phyloP scores from a whole-genome alignment of 805 yeast species.

The Kuraishia capsulata region DNA sequence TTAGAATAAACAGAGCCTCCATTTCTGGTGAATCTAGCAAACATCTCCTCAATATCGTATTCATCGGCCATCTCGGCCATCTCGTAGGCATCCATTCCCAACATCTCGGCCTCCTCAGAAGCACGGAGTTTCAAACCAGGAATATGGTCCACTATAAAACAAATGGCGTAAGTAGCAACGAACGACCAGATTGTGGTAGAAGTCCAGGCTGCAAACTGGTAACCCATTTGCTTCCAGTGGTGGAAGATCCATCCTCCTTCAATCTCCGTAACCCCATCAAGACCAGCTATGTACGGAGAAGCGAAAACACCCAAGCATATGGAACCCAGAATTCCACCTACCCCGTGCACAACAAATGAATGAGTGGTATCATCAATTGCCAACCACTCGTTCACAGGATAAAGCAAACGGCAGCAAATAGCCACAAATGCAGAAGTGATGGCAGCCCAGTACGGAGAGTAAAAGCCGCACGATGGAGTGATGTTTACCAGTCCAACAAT shows the following conservation, averaged over 20 bases:
- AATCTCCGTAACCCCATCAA: constrained; percentile 58
- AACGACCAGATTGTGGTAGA: constrained; percentile 35
- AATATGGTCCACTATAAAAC: constrained; percentile 37
- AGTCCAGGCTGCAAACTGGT: constrained; percentile 35
- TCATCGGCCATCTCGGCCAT: constrained; percentile 40
- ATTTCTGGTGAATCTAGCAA: background rate
- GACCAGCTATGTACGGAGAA: constrained; percentile 57
- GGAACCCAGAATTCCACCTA: constrained; percentile 82
- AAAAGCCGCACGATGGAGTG: constrained; percentile 83
- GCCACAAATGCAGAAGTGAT: constrained; percentile 78
- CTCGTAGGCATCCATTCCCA: constrained; percentile 42
- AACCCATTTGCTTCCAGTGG: constrained; percentile 34
- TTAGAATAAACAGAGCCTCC: background rate
- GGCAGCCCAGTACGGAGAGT: constrained; percentile 50
- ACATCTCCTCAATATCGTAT: constrained; percentile 10
- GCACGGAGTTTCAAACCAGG: constrained; percentile 42
- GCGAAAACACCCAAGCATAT: constrained; percentile 77
- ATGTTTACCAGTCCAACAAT: constrained; percentile 91
- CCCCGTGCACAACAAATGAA: constrained; percentile 83
- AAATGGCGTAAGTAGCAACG: constrained; percentile 30
- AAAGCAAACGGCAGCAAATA: constrained; percentile 69
- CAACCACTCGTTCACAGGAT: constrained; percentile 76
- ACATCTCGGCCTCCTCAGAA: constrained; percentile 33
- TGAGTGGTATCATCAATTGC: constrained; percentile 55
- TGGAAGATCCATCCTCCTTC: constrained; percentile 73